Conservation (phyloP, 2,329 filamentous ascomycete genomes). For the Diaporthe batatas region DNA sequence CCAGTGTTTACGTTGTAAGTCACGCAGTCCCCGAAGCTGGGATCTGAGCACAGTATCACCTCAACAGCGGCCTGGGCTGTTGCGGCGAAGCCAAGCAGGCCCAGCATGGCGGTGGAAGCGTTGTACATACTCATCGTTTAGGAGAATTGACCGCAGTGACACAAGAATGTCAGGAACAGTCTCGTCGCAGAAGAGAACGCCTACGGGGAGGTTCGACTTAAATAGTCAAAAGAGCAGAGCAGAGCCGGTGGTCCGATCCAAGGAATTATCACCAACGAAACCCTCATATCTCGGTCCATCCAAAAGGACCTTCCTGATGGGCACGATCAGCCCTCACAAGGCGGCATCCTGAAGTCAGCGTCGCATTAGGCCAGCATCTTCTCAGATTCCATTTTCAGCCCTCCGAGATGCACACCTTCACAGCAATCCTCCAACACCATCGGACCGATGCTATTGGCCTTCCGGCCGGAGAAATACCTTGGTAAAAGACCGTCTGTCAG, state of each 20-base stretch:
- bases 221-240: not conserved
- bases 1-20: conserved; percentile 16
- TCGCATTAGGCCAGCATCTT: conserved; percentile 16
- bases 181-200: not conserved
- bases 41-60: conserved; percentile 3
- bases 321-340: not conserved
- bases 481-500: not conserved
- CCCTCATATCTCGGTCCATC: not conserved
- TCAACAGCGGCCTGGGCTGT: conserved; percentile 11
- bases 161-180: not conserved
- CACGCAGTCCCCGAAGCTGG: not conserved
- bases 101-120: conserved; percentile 15
- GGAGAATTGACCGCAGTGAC: no score
- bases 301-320: not conserved
- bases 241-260: not conserved
- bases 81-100: not conserved
- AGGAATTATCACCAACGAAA: no score
- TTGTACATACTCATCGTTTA: not conserved
- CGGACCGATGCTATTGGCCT: conserved; percentile 16
- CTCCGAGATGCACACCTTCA: conserved; percentile 22
- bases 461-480: not conserved
- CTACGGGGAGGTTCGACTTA: not conserved
- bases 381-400: not conserved
- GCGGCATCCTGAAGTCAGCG: conserved; percentile 17
- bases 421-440: conserved; percentile 3